phyloP scores from a whole-genome alignment of 2,329 filamentous ascomycete species.

The Niveomyces coronatus region DNA sequence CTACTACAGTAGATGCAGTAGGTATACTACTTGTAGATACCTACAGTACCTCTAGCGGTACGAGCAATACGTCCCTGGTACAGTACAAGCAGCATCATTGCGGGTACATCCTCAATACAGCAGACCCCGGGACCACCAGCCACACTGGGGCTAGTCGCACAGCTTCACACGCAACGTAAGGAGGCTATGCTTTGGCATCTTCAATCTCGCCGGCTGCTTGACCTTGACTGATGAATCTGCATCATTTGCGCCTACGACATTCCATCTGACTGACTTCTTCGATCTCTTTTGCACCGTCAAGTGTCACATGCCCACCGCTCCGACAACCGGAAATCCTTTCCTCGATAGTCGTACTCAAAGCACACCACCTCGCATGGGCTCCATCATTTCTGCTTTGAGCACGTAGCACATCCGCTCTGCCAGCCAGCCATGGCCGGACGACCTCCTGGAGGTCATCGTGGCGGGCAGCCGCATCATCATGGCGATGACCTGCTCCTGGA shows the following conservation, averaged over 20 bases:
- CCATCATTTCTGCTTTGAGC: constrained; percentile 18
- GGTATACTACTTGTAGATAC: no score
- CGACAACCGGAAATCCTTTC: no score
- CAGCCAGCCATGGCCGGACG: constrained; percentile 52
- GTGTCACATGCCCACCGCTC: no score
- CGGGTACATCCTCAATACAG: no score
- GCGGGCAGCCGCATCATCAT: constrained; percentile 36
- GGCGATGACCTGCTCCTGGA: constrained; percentile 59
- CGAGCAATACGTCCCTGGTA: no score
- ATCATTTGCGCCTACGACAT: neutral
- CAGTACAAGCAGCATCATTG: no score
- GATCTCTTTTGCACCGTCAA: no score
- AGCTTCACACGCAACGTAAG: constrained; percentile 9
- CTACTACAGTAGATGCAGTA: no score
- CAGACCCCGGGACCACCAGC: neutral
- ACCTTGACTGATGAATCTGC: no score
- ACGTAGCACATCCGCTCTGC: constrained; percentile 24
- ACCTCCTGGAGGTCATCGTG: constrained; percentile 37
- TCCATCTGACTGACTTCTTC: no score
- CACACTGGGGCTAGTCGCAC: constrained; percentile 5
- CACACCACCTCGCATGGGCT: constrained; percentile 12
- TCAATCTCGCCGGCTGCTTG: constrained; percentile 10
- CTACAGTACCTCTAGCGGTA: no score
- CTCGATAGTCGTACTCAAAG: no score
- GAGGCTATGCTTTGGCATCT: constrained; percentile 10